phyloP scores from a whole-genome alignment of 805 yeast species.

The Lachancea mirantina region DNA sequence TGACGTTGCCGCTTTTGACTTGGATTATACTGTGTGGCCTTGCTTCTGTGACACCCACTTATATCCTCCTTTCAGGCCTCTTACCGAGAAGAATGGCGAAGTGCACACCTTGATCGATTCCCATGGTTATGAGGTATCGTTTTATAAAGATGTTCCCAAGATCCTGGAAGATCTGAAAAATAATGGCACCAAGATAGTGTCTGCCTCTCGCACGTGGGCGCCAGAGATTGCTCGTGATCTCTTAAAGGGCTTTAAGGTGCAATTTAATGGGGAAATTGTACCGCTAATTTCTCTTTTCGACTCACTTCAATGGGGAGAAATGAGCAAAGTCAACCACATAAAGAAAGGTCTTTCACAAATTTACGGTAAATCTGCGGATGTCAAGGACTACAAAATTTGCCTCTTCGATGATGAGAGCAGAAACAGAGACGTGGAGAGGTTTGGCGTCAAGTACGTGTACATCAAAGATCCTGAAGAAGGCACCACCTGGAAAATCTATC shows the following conservation, averaged over 20 bases:
- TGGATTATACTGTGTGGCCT: conserved; percentile 35
- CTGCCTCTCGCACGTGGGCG: conserved; percentile 75
- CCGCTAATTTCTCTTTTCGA: conserved; percentile 38
- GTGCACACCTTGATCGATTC: conserved; percentile 27
- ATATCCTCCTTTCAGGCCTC: conserved; percentile 28
- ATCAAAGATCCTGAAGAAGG: conserved; percentile 52
- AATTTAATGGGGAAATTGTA: conserved; percentile 31
- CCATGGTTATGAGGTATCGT: conserved; percentile 45
- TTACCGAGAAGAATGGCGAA: conserved; percentile 22
- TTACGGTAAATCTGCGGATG: conserved; percentile 40
- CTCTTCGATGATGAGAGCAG: conserved; percentile 76
- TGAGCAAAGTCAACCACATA: conserved; percentile 48
- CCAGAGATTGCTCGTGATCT: conserved; percentile 70
- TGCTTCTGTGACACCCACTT: conserved; percentile 33
- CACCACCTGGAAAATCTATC: conserved; percentile 48
- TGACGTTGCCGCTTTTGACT: conserved; percentile 31
- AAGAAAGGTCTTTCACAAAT: conserved; percentile 50
- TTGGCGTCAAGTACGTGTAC: conserved; percentile 65
- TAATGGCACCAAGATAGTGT: conserved; percentile 45
- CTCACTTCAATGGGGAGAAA: conserved; percentile 63
- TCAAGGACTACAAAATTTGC: conserved; percentile 37
- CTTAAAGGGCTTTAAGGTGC: conserved; percentile 45
- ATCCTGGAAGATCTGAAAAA: conserved; percentile 48
- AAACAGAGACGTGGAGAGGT: conserved; percentile 63
- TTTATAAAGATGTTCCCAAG: conserved; percentile 62